Evolutionary conservation across 1,284 basidiomycete species (phyloP), one percentile per base, ranked within the genome.

Genomic region (Ceratobasidium sp.): DNA sequence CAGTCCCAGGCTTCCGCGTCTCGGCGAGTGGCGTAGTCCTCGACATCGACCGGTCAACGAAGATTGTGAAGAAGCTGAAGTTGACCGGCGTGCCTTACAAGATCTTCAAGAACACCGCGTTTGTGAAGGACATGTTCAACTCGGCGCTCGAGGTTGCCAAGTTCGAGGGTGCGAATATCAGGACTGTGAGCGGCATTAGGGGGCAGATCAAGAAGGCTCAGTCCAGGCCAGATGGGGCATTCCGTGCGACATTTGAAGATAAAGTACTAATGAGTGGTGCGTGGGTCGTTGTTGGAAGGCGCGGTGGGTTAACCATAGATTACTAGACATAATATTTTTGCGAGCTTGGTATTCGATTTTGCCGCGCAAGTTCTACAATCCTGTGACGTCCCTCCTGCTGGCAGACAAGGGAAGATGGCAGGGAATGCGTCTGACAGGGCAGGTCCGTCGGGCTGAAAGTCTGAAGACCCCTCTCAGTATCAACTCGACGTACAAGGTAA

Each of bases 81-180:
- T 84, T 99, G 74, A 99, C 96, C 0, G 97, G 98, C 58, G 87
- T 90, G 34, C 97, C 98, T 31, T 94, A 91, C 84, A 98, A 98
- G 87, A 93, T 99, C 75, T 99, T 93, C 88, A 99, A 98, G 85
- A 99, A 99, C 83, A 99, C 98, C 16, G 98, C 96, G 0, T 99
- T 99, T 81, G 87, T 99, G 79, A 96, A 93, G 85, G 95, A 98
- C 81, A 99, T 99, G 97, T 99, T 99, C 84, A 91, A 85, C 76
- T 91, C 89, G 63, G 90, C 94, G 13, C 86, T 99, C 39, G 97
- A 99, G 82, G 96, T 99, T 13, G 95, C 96, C 76, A 98, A 98
- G 83, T 99, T 99, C 79, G 98, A 99, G 82, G 98, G 98, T 11
- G 98, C 97, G 14, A 95, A 94, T 81, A 89, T 99, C 75, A 87